Conservation (phyloP, 106 monocot species). For the Agapanthus africanus region DNA sequence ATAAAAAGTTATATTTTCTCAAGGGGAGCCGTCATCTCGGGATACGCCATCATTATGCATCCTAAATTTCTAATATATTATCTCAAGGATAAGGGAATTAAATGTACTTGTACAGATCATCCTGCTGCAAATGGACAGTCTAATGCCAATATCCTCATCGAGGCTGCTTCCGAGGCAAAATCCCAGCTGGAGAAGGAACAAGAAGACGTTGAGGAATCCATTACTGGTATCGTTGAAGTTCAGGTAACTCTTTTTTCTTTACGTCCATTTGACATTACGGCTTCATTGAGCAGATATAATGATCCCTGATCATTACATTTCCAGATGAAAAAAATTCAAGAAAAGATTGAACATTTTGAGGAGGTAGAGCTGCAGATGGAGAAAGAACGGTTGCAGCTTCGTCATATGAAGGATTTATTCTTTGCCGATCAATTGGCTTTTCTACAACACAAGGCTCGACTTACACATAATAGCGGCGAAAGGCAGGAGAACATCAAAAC, state of each 20-base stretch:
- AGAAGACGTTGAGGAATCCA: conserved; percentile 47
- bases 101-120: conserved; percentile 17
- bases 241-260: conserved; percentile 36
- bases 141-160: conserved; percentile 16
- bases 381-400: conserved; percentile 62
- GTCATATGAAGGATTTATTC: conserved; percentile 40
- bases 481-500: conserved; percentile 2
- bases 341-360: conserved; percentile 64
- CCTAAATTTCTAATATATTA: too few species aligned
- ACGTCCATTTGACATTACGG: neutral
- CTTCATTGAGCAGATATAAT: too few species aligned
- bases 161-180: conserved; percentile 34
- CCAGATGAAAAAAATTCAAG: conserved; percentile 85
- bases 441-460: conserved; percentile 25
- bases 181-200: conserved; percentile 57
- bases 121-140: conserved; percentile 15
- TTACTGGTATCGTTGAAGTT: conserved; percentile 58
- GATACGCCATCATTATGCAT: too few species aligned
- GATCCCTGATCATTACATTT: neutral
- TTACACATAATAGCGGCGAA: neutral
- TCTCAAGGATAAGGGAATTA: too few species aligned
- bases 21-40: too few species aligned
- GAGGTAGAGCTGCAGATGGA: conserved; percentile 59
- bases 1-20: neutral
- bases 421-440: conserved; percentile 63